Evolutionary conservation across 768 basidiomycete species (phyloP), one percentile per base, ranked within the genome.

Genomic region (Naematelia encephala): DNA sequence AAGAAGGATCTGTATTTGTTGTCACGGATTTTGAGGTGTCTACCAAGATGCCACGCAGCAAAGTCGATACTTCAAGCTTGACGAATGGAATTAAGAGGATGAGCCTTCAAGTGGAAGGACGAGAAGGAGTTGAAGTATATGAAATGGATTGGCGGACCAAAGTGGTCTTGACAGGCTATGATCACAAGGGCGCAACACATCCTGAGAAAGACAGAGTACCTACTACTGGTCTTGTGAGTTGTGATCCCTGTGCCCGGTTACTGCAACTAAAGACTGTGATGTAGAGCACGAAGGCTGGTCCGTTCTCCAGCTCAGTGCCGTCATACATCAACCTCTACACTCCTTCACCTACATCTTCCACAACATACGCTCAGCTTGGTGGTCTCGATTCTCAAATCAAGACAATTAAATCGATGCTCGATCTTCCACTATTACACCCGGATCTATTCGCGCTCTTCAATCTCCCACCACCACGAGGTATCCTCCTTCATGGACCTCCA

Each of bases 381-480:
- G 96, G 96, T 1, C 82, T 98, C 42, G 82, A 86, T 69, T 85
- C 85, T 66, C 92, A 96, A 73, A 93, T 99, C 57, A 79, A 84
- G 55, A 85, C 89, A 76, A 90, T 99, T 57, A 82, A 87, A 22
- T 86, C 89, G 69, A 82, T 94, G 34, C 83, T 94, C 42, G 91
- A 93, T 70, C 85, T 92, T 47, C 91, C 91, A 14, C 80, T 94
- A 43, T 85, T 82, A 11, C 84, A 84, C n/a, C 91, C 91, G 2
- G 85, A 88, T 50, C 80, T 92, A 4, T 93, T 89, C 76, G 80
- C 79, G 5, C 84, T 87, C 67, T 90, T 92, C 67, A 86, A 89
- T 30, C 81, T 99, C n/a, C 92, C 89, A 68, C 93, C 94, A 14
- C 93, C 94, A n/a, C 86, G 90, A 47, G 96, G 96, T 3, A 88